phyloP scores from a whole-genome alignment of 495 filamentous ascomycete genomes.

The Platismatia glauca region DNA sequence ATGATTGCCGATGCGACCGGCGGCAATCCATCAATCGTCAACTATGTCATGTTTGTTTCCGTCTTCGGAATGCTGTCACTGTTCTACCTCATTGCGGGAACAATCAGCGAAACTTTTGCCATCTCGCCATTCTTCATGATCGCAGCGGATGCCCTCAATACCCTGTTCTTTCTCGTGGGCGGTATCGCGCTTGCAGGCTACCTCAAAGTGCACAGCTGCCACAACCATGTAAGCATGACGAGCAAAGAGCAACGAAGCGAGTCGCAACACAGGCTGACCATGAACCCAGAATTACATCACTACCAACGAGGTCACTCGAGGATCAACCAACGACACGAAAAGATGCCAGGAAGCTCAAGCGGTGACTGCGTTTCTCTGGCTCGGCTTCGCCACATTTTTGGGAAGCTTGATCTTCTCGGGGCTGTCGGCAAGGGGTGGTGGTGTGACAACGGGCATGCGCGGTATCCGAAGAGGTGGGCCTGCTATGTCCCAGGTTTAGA shows the following conservation, averaged over 20 bases:
- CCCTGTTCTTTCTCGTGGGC: constrained; percentile 55
- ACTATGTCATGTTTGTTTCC: constrained; percentile 57
- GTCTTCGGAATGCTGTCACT: constrained; percentile 60
- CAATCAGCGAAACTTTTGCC: constrained; percentile 40
- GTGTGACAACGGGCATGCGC: constrained; percentile 30
- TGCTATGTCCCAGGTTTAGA: constrained; percentile 58
- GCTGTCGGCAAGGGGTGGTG: constrained; percentile 29
- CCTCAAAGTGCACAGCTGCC: constrained; percentile 50
- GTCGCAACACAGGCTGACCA: background rate
- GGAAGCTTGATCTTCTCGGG: constrained; percentile 45
- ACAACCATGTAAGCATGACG: constrained; percentile 43
- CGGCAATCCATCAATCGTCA: constrained; percentile 50
- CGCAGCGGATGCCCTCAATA: constrained; percentile 49
- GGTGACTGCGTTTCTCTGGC: constrained; percentile 61
- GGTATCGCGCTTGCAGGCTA: constrained; percentile 57
- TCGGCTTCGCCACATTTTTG: constrained; percentile 54
- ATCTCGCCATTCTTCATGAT: constrained; percentile 48
- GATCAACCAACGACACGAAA: constrained; percentile 43
- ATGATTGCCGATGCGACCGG: constrained; percentile 49
- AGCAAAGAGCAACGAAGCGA: constrained; percentile 14
- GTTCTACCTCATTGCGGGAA: constrained; percentile 50
- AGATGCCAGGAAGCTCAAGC: constrained; percentile 65
- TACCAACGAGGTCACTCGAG: constrained; percentile 52
- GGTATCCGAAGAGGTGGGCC: constrained; percentile 43
- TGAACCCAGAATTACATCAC: constrained; percentile 41